Evolutionary conservation across 495 filamentous ascomycete genomes (phyloP), one percentile per base, ranked within the genome.

Genomic region (Margaritispora aquatica): DNA sequence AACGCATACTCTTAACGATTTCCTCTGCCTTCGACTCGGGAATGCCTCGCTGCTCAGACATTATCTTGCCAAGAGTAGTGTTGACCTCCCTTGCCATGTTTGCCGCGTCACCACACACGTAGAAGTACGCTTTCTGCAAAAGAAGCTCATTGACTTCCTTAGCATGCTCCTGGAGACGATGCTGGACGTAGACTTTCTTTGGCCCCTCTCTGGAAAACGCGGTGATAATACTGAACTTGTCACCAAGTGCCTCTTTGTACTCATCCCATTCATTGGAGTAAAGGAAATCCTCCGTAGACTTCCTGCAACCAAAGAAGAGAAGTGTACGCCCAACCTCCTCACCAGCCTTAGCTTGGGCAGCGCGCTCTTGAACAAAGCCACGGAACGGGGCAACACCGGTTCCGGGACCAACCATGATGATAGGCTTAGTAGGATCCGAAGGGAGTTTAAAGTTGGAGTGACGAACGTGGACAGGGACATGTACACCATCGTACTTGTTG

Each of bases 361-460:
- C 89, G 64, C 94, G 84, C 76, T 99, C 94, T 68, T 97, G 93
- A 13, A 97, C 82, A 70, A 99, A 99, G 8, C 83, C 94, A 63
- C 94, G 81, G 83, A 99, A 96, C 15, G 94, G 94, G 11, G 94
- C 94, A 47, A 97, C 94, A 78, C 94, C 94, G 58, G 95, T 97
- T 66, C 94, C 94, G 20, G 94, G 94, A 31, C 94, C 94, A 69
- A 99, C 82, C 85, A 96, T 89, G 71, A 99, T 94, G 61, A 99
- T 78, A 21, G 94, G 94, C 73, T 91, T 93, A 20, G 88, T 82
- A 7, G 94, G 92, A 65, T 99, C 94, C 36, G 93, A 96, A 31
- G 94, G 94, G 22, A 99, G 82, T 75, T 97, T 97, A 84, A 99
- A 99, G 77, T 99, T 99, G 49, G 94, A 99, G 77, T 96, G 92